Conservation (phyloP, 306 rosid species). For the Prunus fruticosa region DNA sequence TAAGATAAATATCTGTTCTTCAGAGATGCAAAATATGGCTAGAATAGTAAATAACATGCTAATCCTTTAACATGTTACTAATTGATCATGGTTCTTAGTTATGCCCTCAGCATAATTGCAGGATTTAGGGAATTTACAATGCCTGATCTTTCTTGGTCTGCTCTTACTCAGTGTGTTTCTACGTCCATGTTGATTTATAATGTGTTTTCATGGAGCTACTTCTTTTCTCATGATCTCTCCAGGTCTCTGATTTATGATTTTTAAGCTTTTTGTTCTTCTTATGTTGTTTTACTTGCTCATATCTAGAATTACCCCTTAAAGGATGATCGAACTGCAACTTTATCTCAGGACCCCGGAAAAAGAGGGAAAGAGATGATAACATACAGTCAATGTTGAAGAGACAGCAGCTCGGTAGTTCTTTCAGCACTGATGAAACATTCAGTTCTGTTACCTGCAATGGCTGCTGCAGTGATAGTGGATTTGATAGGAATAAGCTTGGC, state of each 20-base stretch:
- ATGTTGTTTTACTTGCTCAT: slow-evolving; percentile 6
- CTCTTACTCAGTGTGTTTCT: neutral
- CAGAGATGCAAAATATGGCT: neutral
- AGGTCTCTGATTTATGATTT: neutral
- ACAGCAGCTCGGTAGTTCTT: slow-evolving; percentile 33
- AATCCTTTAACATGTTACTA: neutral
- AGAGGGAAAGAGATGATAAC: slow-evolving; percentile 45
- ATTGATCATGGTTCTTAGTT: neutral
- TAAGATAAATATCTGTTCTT: neutral
- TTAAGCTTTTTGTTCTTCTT: too few relatives aligned
- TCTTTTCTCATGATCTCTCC: neutral
- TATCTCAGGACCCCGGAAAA: slow-evolving; percentile 39
- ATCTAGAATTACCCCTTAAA: neutral
- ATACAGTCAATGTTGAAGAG: slow-evolving; percentile 24
- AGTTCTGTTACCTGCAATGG: slow-evolving; percentile 27
- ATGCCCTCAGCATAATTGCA: neutral
- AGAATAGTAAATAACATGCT: neutral
- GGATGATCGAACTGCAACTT: slow-evolving; percentile 23
- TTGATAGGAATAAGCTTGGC: slow-evolving; percentile 17
- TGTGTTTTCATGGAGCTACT: neutral
- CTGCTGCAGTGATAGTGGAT: slow-evolving; percentile 21
- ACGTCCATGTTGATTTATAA: neutral
- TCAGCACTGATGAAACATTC: slow-evolving; percentile 17
- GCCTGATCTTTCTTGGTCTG: neutral
- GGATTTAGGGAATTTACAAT: neutral